phyloP scores from a whole-genome alignment of 202 grass and related monocot species.

The Eragrostis tef region DNA sequence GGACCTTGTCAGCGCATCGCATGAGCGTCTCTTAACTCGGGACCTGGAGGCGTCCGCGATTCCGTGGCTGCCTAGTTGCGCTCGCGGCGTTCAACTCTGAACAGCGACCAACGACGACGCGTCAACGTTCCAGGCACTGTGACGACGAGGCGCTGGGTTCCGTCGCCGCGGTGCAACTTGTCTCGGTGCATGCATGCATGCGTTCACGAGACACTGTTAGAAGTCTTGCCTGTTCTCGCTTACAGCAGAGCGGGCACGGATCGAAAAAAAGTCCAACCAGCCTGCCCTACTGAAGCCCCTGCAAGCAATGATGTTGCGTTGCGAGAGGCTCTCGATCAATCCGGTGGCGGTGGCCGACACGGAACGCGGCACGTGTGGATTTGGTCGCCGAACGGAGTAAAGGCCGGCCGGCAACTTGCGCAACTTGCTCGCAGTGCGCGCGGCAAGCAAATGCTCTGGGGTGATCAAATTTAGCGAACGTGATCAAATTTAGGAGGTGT shows the following conservation, averaged over 20 bases:
- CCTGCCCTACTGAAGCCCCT: not conserved
- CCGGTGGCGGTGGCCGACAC: not conserved
- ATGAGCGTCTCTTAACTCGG: not conserved
- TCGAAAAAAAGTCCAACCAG: not conserved
- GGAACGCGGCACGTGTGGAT: not conserved
- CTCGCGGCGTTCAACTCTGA: not conserved
- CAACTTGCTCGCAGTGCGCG: conserved; percentile 31
- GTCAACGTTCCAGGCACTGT: not conserved
- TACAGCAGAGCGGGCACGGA: conserved; percentile 17
- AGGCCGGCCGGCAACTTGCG: conserved; percentile 17
- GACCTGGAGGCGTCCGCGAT: not conserved
- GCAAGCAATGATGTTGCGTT: too few relatives aligned
- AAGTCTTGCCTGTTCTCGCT: conserved; percentile 27
- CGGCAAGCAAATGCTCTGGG: too few relatives aligned
- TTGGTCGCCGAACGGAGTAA: not conserved
- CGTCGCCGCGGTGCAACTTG: not conserved
- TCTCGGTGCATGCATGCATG: not conserved
- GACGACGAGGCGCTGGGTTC: not conserved
- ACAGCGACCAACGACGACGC: not conserved
- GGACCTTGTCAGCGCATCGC: not conserved
- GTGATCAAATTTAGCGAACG: too few relatives aligned
- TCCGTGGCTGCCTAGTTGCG: too few relatives aligned
- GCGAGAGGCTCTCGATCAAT: too few relatives aligned
- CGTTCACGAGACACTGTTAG: too few relatives aligned
- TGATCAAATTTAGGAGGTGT: too few relatives aligned